A percentile compares a stretch with the other conserved stretches of the same genome.
phyloP scores from a whole-genome alignment of 768 basidiomycete species.

The Lentinula aciculospora region DNA sequence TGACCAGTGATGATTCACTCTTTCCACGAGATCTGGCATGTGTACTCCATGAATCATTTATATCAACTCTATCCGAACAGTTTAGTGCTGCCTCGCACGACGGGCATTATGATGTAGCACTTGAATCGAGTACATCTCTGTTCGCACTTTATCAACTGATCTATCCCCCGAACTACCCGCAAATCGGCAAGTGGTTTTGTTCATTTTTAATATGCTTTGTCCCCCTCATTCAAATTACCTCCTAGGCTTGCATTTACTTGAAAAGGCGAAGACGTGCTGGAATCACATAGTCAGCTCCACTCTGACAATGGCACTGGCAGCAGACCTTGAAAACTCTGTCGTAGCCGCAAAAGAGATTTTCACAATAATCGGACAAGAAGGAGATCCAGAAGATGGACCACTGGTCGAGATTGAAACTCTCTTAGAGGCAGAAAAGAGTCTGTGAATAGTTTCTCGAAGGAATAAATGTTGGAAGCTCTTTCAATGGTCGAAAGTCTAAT shows the following conservation, averaged over 20 bases:
- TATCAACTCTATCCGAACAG: constrained; percentile 49
- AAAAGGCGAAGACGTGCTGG: constrained; percentile 76
- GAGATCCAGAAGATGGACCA: constrained; percentile 52
- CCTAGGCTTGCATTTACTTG: constrained; percentile 69
- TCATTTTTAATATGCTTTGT: not conserved
- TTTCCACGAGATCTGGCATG: constrained; percentile 36
- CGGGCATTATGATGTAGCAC: constrained; percentile 45
- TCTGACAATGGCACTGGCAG: constrained; percentile 10
- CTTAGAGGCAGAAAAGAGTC: constrained; percentile 1
- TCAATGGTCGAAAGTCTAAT: too few species aligned
- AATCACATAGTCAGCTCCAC: constrained; percentile 44
- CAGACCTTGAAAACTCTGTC: constrained; percentile 29
- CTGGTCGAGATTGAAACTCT: constrained; percentile 46
- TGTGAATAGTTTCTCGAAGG: not conserved
- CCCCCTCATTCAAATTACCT: not conserved
- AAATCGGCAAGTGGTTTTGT: constrained; percentile 52
- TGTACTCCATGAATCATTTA: constrained; percentile 52
- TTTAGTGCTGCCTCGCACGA: constrained; percentile 74
- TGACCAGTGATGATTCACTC: constrained; percentile 9
- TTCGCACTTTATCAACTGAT: constrained; percentile 63
- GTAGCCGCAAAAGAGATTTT: constrained; percentile 35
- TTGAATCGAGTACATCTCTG: constrained; percentile 49
- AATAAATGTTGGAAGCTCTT: not conserved
- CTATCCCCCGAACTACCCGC: constrained; percentile 78
- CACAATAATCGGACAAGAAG: constrained; percentile 50